phyloP scores from a whole-genome alignment of 139 green algal genomes.

The Haematococcus lacustris region DNA sequence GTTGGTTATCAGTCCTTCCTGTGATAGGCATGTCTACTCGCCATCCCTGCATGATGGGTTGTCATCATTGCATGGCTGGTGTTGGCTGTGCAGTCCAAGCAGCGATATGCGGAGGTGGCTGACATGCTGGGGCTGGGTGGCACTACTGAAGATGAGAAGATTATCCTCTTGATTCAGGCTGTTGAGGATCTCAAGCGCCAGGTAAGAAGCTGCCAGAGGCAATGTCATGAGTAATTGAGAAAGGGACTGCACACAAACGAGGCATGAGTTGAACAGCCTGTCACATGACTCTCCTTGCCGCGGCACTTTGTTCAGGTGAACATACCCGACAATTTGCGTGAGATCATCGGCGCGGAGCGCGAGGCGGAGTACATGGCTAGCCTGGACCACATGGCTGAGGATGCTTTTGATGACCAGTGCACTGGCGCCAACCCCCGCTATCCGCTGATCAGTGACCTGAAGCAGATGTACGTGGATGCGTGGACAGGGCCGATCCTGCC shows the following conservation, averaged over 20 bases:
- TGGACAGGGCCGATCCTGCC: slow-evolving; percentile 36
- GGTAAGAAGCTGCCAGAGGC: too few species aligned
- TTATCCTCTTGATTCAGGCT: slow-evolving; percentile 47
- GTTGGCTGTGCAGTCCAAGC: slow-evolving; percentile 21
- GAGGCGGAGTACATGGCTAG: slow-evolving; percentile 31
- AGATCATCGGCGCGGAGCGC: slow-evolving; percentile 26
- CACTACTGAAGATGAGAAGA: slow-evolving; percentile 39
- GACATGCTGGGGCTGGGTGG: slow-evolving; percentile 49
- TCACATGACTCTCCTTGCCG: too few species aligned
- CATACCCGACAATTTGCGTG: slow-evolving; percentile 47
- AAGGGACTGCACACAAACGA: too few species aligned
- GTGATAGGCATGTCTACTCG: too few species aligned
- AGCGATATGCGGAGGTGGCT: slow-evolving; percentile 50
- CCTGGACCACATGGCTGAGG: slow-evolving; percentile 36
- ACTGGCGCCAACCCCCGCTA: slow-evolving; percentile 66
- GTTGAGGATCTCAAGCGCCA: slow-evolving; percentile 59
- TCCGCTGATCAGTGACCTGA: slow-evolving; percentile 46
- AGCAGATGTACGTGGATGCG: slow-evolving; percentile 49
- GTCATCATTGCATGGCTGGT: too few species aligned
- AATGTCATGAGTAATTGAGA: too few species aligned
- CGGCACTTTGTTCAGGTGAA: too few species aligned
- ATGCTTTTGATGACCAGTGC: slow-evolving; percentile 70
- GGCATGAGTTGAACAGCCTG: too few species aligned
- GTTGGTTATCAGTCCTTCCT: too few species aligned
- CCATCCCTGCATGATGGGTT: too few species aligned